phyloP scores from a whole-genome alignment of 768 basidiomycete genomes.

The Mycena maculata region DNA sequence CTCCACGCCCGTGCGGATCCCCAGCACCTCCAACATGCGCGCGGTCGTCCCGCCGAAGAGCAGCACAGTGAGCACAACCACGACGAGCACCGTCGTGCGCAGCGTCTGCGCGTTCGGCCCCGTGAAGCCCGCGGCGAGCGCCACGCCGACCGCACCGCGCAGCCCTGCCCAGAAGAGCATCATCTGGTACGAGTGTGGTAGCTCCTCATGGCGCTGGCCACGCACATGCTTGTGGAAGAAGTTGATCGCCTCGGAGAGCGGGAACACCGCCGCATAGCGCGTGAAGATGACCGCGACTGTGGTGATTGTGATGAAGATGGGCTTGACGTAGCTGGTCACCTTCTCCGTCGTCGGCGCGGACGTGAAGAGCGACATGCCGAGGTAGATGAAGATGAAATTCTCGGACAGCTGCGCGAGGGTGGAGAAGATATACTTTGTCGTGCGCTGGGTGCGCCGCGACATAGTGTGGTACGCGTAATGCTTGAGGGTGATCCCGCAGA shows the following conservation, averaged over 20 bases:
- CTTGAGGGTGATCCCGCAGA: conserved; percentile 99
- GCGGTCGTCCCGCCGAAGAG: conserved; percentile 98
- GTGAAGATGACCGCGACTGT: conserved; percentile 94
- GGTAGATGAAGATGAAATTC: conserved; percentile 99
- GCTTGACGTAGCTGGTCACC: conserved; percentile 90
- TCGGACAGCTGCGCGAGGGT: conserved; percentile 95
- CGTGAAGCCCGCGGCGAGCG: conserved; percentile 94
- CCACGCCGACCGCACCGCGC: conserved; percentile 96
- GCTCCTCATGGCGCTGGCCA: conserved; percentile 88
- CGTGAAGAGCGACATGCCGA: conserved; percentile 97
- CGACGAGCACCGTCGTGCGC: conserved; percentile 92
- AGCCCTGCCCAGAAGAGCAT: conserved; percentile 99
- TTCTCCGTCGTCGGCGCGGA: conserved; percentile 80
- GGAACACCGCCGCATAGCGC: conserved; percentile 95
- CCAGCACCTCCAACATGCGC: conserved; percentile 96
- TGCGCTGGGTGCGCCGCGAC: conserved; percentile 93
- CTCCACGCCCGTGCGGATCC: conserved; percentile 94
- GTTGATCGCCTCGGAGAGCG: conserved; percentile 94
- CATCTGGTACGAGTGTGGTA: conserved; percentile 99
- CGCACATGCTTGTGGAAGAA: conserved; percentile 86
- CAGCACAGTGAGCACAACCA: conserved; percentile 94
- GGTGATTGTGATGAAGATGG: conserved; percentile 92
- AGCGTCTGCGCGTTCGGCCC: conserved; percentile 94
- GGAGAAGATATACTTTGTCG: conserved; percentile 95
- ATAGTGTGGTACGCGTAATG: conserved; percentile 99